These are phyloP conservation scores for Aspergillus ochraceus DNA, from an alignment of 2,329 filamentous ascomycete species.

Conservation along the genomic window DNA sequence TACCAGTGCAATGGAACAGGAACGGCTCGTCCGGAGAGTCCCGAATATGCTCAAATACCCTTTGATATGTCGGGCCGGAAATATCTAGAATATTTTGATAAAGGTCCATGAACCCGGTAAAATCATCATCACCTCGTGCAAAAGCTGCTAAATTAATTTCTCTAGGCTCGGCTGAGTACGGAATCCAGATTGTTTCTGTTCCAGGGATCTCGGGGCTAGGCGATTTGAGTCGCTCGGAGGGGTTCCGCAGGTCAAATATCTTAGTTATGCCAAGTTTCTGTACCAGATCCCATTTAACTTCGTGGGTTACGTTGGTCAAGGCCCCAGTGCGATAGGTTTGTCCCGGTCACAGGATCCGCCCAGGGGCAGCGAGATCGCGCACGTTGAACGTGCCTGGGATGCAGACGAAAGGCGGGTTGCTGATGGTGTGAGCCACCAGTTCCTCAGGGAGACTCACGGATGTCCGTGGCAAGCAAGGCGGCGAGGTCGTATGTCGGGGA, in stretches of 20 bases:
- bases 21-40: slow-evolving; percentile 50
- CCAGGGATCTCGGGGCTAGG: slow-evolving; percentile 55
- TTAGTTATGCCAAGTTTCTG: slow-evolving; percentile 58
- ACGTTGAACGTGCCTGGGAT: slow-evolving; percentile 30
- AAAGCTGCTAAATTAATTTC: slow-evolving; percentile 23
- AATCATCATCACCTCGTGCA: slow-evolving; percentile 55
- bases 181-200: slow-evolving; percentile 53
- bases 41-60: slow-evolving; percentile 62
- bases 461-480: slow-evolving; percentile 24
- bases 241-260: slow-evolving; percentile 69
- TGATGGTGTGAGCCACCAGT: slow-evolving; percentile 22
- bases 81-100: slow-evolving; percentile 69
- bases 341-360: slow-evolving; percentile 47
- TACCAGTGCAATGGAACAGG: slow-evolving; percentile 63
- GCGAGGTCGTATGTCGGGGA: slow-evolving; percentile 4
- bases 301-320: slow-evolving; percentile 53
- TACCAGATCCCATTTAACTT: slow-evolving; percentile 54
- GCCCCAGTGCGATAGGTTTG: slow-evolving; percentile 69
- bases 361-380: slow-evolving; percentile 23
- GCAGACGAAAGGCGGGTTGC: slow-evolving; percentile 26
- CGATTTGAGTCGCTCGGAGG: slow-evolving; percentile 41
- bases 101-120: slow-evolving; percentile 64
- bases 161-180: slow-evolving; percentile 52
- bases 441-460: slow-evolving; percentile 24
- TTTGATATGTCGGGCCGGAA: slow-evolving; percentile 57